phyloP scores from a whole-genome alignment of 2,329 filamentous ascomycete species.

The Beauveria asiatica region DNA sequence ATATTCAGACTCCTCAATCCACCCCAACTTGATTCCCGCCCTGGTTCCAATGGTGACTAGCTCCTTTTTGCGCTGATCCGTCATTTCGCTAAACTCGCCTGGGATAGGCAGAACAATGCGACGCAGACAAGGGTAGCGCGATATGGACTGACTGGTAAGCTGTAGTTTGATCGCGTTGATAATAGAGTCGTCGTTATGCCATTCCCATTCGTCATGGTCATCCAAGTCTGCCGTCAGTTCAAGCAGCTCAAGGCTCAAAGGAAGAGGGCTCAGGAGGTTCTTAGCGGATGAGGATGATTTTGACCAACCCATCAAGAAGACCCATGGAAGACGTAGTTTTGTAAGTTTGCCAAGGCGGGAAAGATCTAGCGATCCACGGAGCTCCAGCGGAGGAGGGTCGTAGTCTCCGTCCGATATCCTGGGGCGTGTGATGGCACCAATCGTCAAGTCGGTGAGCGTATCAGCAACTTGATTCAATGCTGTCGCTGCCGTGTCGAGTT shows the following conservation, averaged over 20 bases:
- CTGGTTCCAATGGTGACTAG: background rate
- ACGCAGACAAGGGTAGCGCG: background rate
- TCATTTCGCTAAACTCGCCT: background rate
- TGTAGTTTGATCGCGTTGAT: background rate
- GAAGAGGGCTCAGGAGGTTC: background rate
- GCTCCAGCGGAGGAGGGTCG: background rate
- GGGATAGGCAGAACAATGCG: background rate
- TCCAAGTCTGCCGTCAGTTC: background rate
- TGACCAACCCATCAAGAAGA: background rate
- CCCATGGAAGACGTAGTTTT: background rate
- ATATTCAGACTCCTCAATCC: background rate
- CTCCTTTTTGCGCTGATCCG: background rate
- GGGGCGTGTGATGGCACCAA: background rate
- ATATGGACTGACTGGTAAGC: background rate
- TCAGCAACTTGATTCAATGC: background rate
- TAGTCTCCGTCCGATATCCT: background rate
- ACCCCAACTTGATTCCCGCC: background rate
- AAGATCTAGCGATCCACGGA: background rate
- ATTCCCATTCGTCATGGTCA: background rate
- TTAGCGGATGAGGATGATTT: background rate
- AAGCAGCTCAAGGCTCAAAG: background rate
- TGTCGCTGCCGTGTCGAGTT: background rate
- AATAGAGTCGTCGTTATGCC: background rate
- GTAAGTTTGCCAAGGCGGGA: background rate
- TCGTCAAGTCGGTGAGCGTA: background rate